phyloP scores from a whole-genome alignment of 768 basidiomycete species.

The Punctularia strigosozonata region DNA sequence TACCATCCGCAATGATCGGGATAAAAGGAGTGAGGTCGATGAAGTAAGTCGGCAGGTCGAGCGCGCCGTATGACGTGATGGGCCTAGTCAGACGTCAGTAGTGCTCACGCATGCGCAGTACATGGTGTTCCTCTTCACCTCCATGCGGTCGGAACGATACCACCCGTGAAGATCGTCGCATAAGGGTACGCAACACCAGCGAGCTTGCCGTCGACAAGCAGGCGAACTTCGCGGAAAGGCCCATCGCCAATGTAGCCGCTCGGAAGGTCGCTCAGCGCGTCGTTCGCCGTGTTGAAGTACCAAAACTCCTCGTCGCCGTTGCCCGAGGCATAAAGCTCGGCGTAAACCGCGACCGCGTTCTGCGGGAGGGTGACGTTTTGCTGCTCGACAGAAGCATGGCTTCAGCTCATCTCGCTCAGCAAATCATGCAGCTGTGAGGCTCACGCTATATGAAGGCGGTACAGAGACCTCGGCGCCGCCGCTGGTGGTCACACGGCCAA shows the following conservation, averaged over 20 bases:
- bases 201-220: constrained; percentile 42
- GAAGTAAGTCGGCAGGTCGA: constrained; percentile 69
- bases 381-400: constrained; percentile 20
- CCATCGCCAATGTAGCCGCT: constrained; percentile 36
- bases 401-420: not conserved
- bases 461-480: constrained; percentile 68
- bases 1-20: constrained; percentile 52
- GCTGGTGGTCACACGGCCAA: constrained; percentile 49
- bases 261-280: constrained; percentile 46
- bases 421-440: constrained; percentile 3
- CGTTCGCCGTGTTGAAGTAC: constrained; percentile 59
- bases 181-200: constrained; percentile 51
- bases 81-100: no score
- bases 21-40: constrained; percentile 71
- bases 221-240: constrained; percentile 48
- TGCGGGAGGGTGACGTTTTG: constrained; percentile 59
- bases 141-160: constrained; percentile 60
- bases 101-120: no score
- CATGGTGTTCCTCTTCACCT: constrained; percentile 30
- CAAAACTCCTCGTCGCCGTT: constrained; percentile 66
- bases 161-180: constrained; percentile 60
- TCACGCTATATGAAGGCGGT: constrained; percentile 60
- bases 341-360: constrained; percentile 56
- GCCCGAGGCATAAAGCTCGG: constrained; percentile 61
- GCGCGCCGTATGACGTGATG: constrained; percentile 64